Evolutionary conservation across 495 filamentous ascomycete species (phyloP).

Genomic region (Neurospora sp.): DNA sequence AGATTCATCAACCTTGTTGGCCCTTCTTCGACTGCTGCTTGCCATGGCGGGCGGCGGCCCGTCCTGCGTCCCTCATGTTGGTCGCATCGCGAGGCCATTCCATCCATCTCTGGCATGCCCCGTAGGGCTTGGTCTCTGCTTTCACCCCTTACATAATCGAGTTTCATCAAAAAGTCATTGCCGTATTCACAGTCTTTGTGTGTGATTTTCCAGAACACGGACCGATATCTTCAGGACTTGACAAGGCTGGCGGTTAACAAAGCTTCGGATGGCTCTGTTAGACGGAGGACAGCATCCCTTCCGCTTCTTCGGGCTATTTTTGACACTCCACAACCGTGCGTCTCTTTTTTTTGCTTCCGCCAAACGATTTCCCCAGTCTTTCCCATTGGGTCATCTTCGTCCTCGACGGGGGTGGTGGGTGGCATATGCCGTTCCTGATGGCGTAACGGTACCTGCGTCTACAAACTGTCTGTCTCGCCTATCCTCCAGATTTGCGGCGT

Average conservation of each 20-base stretch:
- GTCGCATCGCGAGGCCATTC: not conserved
- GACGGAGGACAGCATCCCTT: not conserved
- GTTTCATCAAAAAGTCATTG: not conserved
- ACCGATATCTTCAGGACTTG: not conserved
- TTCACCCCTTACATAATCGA: not conserved
- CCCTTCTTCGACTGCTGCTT: not conserved
- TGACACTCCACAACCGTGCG: slow-evolving; percentile 9
- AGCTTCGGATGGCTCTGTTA: not conserved
- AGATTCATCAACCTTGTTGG: not conserved
- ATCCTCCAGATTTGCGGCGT: not conserved
- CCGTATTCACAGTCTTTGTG: not conserved
- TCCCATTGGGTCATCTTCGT: not conserved
- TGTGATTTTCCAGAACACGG: not conserved
- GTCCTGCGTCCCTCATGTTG: not conserved
- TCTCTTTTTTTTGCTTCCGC: slow-evolving; percentile 14
- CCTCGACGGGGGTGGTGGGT: not conserved
- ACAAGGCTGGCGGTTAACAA: slow-evolving; percentile 16
- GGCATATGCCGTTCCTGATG: not conserved
- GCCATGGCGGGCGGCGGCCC: not conserved
- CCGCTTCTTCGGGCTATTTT: slow-evolving; percentile 6
- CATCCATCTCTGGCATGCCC: not conserved
- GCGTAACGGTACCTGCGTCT: not conserved
- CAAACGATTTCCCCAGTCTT: not conserved
- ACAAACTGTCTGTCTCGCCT: not conserved
- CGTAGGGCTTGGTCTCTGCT: not conserved